phyloP scores from a whole-genome alignment of 1,284 basidiomycete genomes.

The Xerocomus nothofagi region DNA sequence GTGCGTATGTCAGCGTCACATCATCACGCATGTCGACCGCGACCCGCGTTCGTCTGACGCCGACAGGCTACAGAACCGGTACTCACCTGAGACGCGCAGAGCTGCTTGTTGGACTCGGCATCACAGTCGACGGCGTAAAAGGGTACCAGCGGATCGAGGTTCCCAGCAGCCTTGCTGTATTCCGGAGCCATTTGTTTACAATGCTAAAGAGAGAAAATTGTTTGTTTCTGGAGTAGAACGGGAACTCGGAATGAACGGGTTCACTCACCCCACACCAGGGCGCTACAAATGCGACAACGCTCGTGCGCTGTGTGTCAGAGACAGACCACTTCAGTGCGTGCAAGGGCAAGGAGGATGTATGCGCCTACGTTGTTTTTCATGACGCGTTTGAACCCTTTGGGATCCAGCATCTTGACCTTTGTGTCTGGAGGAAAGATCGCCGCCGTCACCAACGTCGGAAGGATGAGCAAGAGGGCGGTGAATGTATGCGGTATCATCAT shows the following conservation, averaged over 20 bases:
- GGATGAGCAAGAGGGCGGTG: slow-evolving; percentile 28
- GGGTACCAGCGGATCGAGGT: slow-evolving; percentile 81
- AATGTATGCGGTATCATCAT: slow-evolving; percentile 29
- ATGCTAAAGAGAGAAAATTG: slow-evolving; percentile 48
- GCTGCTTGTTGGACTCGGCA: slow-evolving; percentile 72
- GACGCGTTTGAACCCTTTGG: slow-evolving; percentile 68
- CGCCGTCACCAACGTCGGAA: slow-evolving; percentile 60
- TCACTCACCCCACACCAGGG: slow-evolving; percentile 87
- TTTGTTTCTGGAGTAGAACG: not conserved
- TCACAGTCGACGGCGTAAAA: slow-evolving; percentile 93
- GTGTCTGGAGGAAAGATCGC: slow-evolving; percentile 72
- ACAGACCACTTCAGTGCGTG: not conserved
- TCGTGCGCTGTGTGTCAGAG: slow-evolving; percentile 67
- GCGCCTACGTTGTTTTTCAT: slow-evolving; percentile 75
- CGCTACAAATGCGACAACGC: slow-evolving; percentile 84
- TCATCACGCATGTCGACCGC: not conserved
- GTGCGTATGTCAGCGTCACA: not conserved
- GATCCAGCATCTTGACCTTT: slow-evolving; percentile 74
- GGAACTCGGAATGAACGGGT: not conserved
- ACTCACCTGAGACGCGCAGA: slow-evolving; percentile 78
- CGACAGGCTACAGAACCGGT: no score
- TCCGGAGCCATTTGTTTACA: slow-evolving; percentile 88
- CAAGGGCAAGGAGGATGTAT: not conserved
- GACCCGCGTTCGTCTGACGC: not conserved
- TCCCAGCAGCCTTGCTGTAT: slow-evolving; percentile 78